Evolutionary conservation across 2,329 filamentous ascomycete species (phyloP), one percentile per base, ranked within the genome.

Genomic region (Pseudogymnoascus verrucosus): DNA sequence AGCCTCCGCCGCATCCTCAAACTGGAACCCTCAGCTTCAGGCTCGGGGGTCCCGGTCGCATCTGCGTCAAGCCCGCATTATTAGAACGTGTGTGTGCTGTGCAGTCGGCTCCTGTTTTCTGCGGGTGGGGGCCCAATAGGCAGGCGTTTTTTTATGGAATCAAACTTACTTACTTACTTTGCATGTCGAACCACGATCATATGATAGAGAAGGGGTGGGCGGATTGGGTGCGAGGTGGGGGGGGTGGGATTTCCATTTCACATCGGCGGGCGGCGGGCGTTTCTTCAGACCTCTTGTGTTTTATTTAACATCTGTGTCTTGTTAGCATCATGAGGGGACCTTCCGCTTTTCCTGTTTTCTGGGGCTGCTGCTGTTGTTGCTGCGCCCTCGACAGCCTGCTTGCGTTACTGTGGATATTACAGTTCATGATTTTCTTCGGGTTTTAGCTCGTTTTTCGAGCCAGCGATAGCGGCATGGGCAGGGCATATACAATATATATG

Each of bases 1-100:
- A 70, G 66, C 65, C 70, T 74, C 39, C 70, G 73, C 26, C 71
- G 67, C 42, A 69, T 74, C 19, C 66, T 74, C 60, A 74, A 74
- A 63, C 62, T 74, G 51, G 68, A 71, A 51, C 66, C 71, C 16
- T 42, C 63, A 21, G 66, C 62, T 12, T 26, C 26, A 19, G 66
- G 62, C 64, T 67, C 68, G 36, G 66, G 64, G 12, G 60, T 62
- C 51, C 26, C 26, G 1, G 28, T 34, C 3, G 51, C 47, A 10
- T 16, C 47, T 5, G 51, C 51, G n/a, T 19, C 51, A 10, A 57
- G 28, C 51, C 51, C 51, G 28, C 51, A 57, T n/a, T 57, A 57
- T 57, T 57, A 57, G 51, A 19, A 57, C 2, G n/a, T 21, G 19
- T 21, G 19, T 21, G 6, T 44, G 14, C 16, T 40, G 37, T 40